A percentile compares a stretch with the other conserved stretches of the same genome.
These are phyloP conservation scores for Nothopassalora personata DNA, from an alignment of 2,329 filamentous ascomycete genomes.

Conservation along the genomic window DNA sequence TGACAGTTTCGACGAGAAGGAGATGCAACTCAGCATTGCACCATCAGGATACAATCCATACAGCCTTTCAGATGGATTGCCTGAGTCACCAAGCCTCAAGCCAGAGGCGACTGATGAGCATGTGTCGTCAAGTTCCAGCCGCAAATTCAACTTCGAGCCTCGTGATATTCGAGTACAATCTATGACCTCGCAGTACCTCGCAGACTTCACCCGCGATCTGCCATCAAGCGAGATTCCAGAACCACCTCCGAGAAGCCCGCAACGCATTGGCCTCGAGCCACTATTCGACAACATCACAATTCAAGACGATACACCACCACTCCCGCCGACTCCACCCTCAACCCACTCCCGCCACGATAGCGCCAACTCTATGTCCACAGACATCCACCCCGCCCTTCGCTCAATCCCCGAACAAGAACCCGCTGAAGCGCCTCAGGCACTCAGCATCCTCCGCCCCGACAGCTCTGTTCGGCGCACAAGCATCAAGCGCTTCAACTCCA, in stretches of 20 bases:
- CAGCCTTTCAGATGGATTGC: not conserved
- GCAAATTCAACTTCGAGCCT: conserved; percentile 2
- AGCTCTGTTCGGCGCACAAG: not conserved
- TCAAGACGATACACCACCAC: not conserved
- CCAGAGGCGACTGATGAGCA: not conserved
- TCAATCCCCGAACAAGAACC: not conserved
- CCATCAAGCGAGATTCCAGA: conserved; percentile 3
- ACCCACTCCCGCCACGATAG: not conserved
- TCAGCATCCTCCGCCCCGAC: not conserved
- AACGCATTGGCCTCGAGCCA: not conserved
- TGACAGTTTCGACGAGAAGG: not conserved
- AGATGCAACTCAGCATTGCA: not conserved
- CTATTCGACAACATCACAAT: not conserved
- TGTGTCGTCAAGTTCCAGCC: not conserved
- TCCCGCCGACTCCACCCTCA: not conserved
- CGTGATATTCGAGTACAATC: conserved; percentile 12
- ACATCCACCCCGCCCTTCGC: not conserved
- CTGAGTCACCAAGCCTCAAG: not conserved
- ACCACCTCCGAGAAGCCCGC: not conserved
- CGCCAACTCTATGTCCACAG: not conserved
- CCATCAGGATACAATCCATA: not conserved
- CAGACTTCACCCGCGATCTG: conserved; percentile 10
- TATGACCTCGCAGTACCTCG: conserved; percentile 7
- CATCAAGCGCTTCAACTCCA: not conserved
- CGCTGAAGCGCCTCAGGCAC: not conserved